phyloP scores from a whole-genome alignment of 805 yeast genomes.

The Maudiozyma barnettii region DNA sequence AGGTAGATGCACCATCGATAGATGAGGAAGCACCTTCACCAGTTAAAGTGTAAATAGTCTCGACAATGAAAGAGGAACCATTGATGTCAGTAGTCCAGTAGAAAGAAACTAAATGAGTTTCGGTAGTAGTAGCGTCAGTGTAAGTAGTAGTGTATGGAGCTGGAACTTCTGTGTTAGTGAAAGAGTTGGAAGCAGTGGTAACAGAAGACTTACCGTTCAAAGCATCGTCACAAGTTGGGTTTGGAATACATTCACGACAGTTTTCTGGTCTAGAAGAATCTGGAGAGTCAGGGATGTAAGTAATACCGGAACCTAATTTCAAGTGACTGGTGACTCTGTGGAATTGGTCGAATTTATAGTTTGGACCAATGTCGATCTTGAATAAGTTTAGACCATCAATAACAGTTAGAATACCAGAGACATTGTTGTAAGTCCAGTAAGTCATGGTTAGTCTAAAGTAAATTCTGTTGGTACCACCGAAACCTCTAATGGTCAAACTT shows the following conservation, averaged over 20 bases:
- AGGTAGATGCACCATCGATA: neutral
- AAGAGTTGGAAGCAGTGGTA: neutral
- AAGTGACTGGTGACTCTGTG: neutral
- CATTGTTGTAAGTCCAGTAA: slow-evolving; percentile 2
- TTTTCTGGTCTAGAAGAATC: slow-evolving; percentile 1
- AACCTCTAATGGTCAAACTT: slow-evolving; percentile 4
- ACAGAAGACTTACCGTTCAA: neutral
- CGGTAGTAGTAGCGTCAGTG: neutral
- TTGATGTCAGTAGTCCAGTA: slow-evolving; percentile 2
- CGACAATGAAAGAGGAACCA: neutral
- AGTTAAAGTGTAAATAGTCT: neutral
- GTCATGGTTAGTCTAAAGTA: slow-evolving; percentile 3
- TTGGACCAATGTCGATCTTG: slow-evolving; percentile 5
- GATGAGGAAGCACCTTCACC: neutral
- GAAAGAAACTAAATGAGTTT: slow-evolving; percentile 2
- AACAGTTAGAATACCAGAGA: slow-evolving; percentile 7
- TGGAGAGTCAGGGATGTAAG: slow-evolving; percentile 1
- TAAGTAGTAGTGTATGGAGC: slow-evolving; percentile 5
- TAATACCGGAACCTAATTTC: neutral
- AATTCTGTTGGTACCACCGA: slow-evolving; percentile 3
- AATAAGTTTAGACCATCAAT: neutral
- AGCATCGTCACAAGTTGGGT: slow-evolving; percentile 1
- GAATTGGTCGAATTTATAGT: slow-evolving; percentile 4
- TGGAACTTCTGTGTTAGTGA: neutral
- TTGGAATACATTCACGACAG: neutral